Base-by-base conservation (phyloP, 2,329 filamentous ascomycete species). In the Sarocladium brachiariae region DNA sequence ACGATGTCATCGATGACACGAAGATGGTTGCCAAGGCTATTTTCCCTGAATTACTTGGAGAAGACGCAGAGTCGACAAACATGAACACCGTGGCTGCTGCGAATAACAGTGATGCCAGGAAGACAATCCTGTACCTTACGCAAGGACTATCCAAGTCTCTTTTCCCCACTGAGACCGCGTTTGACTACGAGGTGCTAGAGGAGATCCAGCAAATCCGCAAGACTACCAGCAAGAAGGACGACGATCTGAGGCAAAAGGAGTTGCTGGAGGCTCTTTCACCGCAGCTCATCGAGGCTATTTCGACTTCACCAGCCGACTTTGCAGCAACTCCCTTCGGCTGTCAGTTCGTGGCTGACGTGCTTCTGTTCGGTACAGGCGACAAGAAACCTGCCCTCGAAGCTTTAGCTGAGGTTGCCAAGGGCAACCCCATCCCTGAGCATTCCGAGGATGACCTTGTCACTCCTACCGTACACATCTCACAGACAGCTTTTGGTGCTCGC, bases 1-100 rank as follows among this genome's bases (percentile, higher is more conserved):
- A 91, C 64, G 93, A 97, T 60, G 84, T 96, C 46, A 83, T 96
- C 46, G 93, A 99, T 59, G 93, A 99, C 65, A 99, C 93, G 9
- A 91, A 95, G 56, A 76, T 96, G 61, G 88, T 83, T 2, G 77
- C 83, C 48, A 97, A 95, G 71, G 77, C 87, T 27, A 87, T 99
- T 56, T 89, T 96, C 67, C 77, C 88, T 0, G 92, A 97, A 67
- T 75, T 99, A 11, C 70, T 96, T 16, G 87, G 84, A 55, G 87
- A 88, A 61, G 80, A 83, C 53, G 75, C 78, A 21, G 75, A 83
- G 51, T 76, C 77, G 51, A 74, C 82, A 30, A 71, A 77, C 2
- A 78, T 86, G 57, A 86, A 85, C 54, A 72, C 89, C 47, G 69
- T 87, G 18, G 76, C 76, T 39, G 70, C 81, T 4, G 81, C 77